These are phyloP conservation scores for Hypoxylon trugodes DNA, from an alignment of 495 filamentous ascomycete species.

Conservation along the genomic window DNA sequence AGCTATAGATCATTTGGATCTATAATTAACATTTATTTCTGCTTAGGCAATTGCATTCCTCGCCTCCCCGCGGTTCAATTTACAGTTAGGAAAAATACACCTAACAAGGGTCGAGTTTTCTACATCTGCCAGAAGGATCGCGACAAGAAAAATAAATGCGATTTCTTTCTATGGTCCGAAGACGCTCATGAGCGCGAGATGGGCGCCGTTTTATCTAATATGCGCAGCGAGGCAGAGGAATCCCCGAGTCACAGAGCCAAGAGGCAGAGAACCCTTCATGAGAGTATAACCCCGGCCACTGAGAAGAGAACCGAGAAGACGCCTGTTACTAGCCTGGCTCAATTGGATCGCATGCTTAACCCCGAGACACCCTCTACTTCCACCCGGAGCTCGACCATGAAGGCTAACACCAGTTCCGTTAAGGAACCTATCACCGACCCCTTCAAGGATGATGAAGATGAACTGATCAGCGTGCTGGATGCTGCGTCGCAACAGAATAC, in stretches of 20 bases:
- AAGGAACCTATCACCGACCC: slow-evolving; percentile 16
- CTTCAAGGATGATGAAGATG: slow-evolving; percentile 29
- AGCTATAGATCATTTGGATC: not conserved
- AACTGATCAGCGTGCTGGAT: slow-evolving; percentile 3
- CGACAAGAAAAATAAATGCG: slow-evolving; percentile 57
- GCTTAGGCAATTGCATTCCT: slow-evolving; percentile 68
- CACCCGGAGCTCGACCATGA: slow-evolving; percentile 10
- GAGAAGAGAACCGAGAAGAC: slow-evolving; percentile 37
- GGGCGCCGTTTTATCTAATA: slow-evolving; percentile 58
- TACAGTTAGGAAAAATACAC: slow-evolving; percentile 70
- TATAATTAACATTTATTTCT: not conserved
- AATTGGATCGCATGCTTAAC: slow-evolving; percentile 12
- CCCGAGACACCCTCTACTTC: slow-evolving; percentile 17
- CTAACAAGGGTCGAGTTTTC: slow-evolving; percentile 73
- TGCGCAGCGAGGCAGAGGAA: slow-evolving; percentile 40
- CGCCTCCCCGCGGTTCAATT: slow-evolving; percentile 67
- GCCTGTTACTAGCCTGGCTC: slow-evolving; percentile 24
- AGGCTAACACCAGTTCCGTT: not conserved
- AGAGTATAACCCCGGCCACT: slow-evolving; percentile 39
- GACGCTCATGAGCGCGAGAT: slow-evolving; percentile 67
- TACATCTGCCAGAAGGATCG: slow-evolving; percentile 69
- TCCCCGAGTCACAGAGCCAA: slow-evolving; percentile 21
- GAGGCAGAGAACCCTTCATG: slow-evolving; percentile 36
- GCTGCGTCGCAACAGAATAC: not conserved
- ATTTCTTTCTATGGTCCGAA: slow-evolving; percentile 76